A percentile compares a stretch with the other conserved stretches of the same genome.
Evolutionary conservation across 257 asterid genomes (phyloP).

Genomic region (Penstemon davidsonii): DNA sequence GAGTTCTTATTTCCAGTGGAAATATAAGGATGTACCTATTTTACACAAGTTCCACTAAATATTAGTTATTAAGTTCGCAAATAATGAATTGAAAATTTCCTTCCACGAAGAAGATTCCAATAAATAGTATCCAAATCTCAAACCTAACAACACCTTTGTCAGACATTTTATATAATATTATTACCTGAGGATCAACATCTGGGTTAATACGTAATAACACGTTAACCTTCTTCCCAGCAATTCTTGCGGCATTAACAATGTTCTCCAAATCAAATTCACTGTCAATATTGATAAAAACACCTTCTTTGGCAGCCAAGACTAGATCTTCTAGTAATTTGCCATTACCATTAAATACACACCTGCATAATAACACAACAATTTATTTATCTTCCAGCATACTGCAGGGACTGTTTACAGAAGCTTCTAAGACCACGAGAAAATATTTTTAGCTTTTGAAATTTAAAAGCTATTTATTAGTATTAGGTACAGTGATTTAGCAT

Average conservation of each 20-base stretch:
- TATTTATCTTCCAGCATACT: constrained; percentile 1
- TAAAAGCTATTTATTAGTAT: too few species aligned
- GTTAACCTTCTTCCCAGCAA: constrained; percentile 80
- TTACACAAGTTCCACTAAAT: constrained; percentile 15
- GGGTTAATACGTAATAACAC: constrained; percentile 92
- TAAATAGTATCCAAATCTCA: neutral
- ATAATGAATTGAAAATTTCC: neutral
- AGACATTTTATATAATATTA: neutral
- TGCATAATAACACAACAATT: constrained; percentile 27
- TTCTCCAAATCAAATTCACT: constrained; percentile 95
- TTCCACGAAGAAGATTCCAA: neutral
- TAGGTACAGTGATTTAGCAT: too few species aligned
- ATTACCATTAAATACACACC: constrained; percentile 95
- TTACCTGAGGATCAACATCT: constrained; percentile 98
- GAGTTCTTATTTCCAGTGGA: constrained; percentile 97
- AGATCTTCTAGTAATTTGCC: constrained; percentile 89
- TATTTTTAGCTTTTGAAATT: too few species aligned
- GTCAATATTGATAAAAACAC: constrained; percentile 85
- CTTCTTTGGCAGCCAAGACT: constrained; percentile 85
- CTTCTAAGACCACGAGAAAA: too few species aligned
- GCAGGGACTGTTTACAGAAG: too few species aligned
- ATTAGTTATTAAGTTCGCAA: neutral
- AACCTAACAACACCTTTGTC: neutral
- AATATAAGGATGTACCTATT: constrained; percentile 94
- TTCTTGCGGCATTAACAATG: constrained; percentile 75